Base-by-base conservation (phyloP, 2,329 filamentous ascomycete species). In the Ceratocystis lukuohia region DNA sequence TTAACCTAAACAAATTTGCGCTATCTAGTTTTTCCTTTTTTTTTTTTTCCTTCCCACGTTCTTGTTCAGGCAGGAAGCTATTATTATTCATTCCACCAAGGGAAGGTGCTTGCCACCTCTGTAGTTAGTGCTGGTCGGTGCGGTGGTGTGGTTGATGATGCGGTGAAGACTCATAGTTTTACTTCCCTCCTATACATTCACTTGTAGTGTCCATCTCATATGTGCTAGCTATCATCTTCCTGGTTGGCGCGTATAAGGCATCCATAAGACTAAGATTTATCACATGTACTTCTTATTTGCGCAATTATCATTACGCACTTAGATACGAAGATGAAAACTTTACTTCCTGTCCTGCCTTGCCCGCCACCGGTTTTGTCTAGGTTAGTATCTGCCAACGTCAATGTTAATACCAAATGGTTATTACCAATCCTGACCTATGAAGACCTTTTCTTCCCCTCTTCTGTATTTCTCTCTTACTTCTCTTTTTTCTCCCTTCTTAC, bases 401-500 rank as follows among this genome's bases (percentile, higher is more conserved):
- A n/a, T 12, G 22, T 22, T 28, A 28, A 8, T 3, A 50, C 5
- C 6, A 50, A 17, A 2, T 20, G 5, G 53, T 20, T 57, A 59
- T 37, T 59, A 6, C 56, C 28, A n/a, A 8, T 59, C 10, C 56
- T 33, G 6, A 4, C 56, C 30, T 37, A 22, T 28, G 28, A 62
- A 45, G 61, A 12, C 37, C 28, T 62, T 62, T 45, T 62, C 33
- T 30, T n/a, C 10, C 37, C 37, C 65, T 44, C 30, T 59, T 53
- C 28, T 62, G 61, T 64, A 64, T 64, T 62, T 33, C 68, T 37
- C 68, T 37, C 48, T 62, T 59, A 66, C 44, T 65, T 53, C 37
- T 57, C 5, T 59, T 59, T 59, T n/a, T 30, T 59, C 62, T 48
- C 59, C 62, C 50, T 53, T 63, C 63, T 45, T 7, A 17, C 63